These are phyloP conservation scores for Torulaspora indica DNA, from an alignment of 805 yeast genomes.

Conservation along the genomic window DNA sequence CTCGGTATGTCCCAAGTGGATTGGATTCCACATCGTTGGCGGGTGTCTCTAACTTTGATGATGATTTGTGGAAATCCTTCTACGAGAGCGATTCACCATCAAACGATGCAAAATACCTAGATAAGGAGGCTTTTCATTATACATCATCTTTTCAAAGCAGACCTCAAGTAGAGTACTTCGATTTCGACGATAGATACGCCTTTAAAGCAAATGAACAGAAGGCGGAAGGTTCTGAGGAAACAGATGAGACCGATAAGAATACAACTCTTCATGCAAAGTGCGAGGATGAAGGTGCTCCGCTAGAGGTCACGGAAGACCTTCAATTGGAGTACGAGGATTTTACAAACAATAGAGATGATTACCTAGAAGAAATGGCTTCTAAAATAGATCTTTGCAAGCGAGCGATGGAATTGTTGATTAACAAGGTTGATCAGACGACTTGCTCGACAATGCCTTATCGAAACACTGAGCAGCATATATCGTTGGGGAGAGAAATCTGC, in stretches of 20 bases:
- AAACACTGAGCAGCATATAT: conserved; percentile 4
- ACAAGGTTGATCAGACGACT: conserved; percentile 17
- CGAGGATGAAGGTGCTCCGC: not conserved
- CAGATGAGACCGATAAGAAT: not conserved
- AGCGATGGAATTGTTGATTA: conserved; percentile 17
- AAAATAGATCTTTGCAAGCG: conserved; percentile 17
- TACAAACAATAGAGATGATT: conserved; percentile 1
- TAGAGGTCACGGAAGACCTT: not conserved
- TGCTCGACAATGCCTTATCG: conserved; percentile 4
- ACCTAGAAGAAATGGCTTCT: conserved; percentile 10
- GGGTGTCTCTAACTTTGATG: not conserved
- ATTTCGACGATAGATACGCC: conserved; percentile 21
- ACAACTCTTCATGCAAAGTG: not conserved
- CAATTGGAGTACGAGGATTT: not conserved
- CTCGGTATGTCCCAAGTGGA: not conserved
- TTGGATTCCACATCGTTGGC: not conserved
- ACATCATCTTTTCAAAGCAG: conserved; percentile 24
- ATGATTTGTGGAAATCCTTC: not conserved
- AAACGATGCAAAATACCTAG: conserved; percentile 11
- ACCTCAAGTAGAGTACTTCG: conserved; percentile 30
- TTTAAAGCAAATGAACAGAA: conserved; percentile 1
- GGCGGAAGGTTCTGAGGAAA: conserved; percentile 4
- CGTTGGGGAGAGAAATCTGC: conserved; percentile 9
- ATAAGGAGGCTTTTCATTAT: conserved; percentile 18
- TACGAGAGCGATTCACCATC: conserved; percentile 4